These are phyloP conservation scores for Epichloe hybrida DNA, from an alignment of 2,329 filamentous ascomycete genomes.

Conservation along the genomic window DNA sequence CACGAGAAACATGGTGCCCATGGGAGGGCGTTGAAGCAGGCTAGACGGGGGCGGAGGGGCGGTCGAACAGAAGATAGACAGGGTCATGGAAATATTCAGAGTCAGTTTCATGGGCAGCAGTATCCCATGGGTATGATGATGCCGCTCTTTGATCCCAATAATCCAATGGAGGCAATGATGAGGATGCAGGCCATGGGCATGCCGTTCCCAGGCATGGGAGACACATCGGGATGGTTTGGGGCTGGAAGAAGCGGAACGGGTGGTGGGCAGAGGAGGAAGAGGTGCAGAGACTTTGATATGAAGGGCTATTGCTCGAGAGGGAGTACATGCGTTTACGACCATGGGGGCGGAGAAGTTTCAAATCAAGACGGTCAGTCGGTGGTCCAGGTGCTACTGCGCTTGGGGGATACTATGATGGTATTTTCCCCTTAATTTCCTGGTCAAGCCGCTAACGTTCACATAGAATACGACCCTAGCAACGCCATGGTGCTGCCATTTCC, in stretches of 20 bases:
- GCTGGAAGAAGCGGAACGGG: slow-evolving; percentile 7
- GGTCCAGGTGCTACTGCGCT: background rate
- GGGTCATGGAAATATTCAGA: background rate
- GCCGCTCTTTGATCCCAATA: slow-evolving; percentile 41
- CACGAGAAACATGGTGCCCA: background rate
- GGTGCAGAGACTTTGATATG: slow-evolving; percentile 57
- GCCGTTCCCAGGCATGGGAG: slow-evolving; percentile 26
- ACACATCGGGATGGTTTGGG: slow-evolving; percentile 15
- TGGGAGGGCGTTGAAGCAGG: slow-evolving; percentile 41
- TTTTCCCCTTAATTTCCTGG: background rate
- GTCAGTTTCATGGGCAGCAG: slow-evolving; percentile 7
- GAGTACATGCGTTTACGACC: slow-evolving; percentile 54
- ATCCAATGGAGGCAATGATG: slow-evolving; percentile 48
- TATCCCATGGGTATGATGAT: slow-evolving; percentile 4
- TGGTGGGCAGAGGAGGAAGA: slow-evolving; percentile 17
- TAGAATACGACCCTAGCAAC: slow-evolving; percentile 23
- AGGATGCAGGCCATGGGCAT: slow-evolving; percentile 46
- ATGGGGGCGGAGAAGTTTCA: slow-evolving; percentile 26
- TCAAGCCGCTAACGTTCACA: background rate
- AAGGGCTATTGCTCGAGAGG: slow-evolving; percentile 61
- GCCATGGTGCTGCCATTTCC: slow-evolving; percentile 11
- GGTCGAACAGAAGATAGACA: slow-evolving; percentile 13
- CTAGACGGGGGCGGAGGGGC: slow-evolving; percentile 36
- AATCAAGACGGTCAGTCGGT: slow-evolving; percentile 15
- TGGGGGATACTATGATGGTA: no score